These are phyloP conservation scores for Acanthochlamys bracteata DNA, from an alignment of 106 monocot genomes.

Conservation along the genomic window DNA sequence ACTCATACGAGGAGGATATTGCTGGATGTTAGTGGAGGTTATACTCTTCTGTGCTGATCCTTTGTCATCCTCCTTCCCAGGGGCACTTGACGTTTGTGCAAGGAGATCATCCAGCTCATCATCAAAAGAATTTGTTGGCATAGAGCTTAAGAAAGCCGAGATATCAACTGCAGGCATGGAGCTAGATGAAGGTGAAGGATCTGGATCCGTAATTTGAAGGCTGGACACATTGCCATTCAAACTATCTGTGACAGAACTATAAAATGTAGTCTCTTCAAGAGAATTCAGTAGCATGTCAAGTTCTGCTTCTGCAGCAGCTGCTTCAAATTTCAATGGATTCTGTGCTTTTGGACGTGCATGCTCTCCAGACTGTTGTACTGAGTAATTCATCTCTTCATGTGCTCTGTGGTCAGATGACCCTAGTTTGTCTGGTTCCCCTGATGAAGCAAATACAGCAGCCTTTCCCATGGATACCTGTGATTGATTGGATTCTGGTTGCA, in stretches of 20 bases:
- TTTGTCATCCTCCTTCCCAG: not conserved
- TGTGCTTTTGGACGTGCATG: slow-evolving; percentile 2
- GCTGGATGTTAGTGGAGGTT: not conserved
- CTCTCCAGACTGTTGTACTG: not conserved
- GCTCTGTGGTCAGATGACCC: not conserved
- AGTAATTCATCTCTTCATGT: too few species aligned
- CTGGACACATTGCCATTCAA: not conserved
- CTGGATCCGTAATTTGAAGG: not conserved
- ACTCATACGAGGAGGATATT: not conserved
- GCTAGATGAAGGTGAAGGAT: too few species aligned
- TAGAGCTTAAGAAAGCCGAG: too few species aligned
- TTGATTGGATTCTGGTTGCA: too few species aligned
- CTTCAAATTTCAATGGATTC: slow-evolving; percentile 8
- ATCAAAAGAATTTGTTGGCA: slow-evolving; percentile 13
- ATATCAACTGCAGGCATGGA: too few species aligned
- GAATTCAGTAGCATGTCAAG: slow-evolving; percentile 46
- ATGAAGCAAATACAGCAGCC: too few species aligned
- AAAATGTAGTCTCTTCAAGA: slow-evolving; percentile 6
- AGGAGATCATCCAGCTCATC: slow-evolving; percentile 44
- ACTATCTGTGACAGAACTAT: not conserved
- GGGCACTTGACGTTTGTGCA: slow-evolving; percentile 19
- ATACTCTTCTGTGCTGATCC: not conserved
- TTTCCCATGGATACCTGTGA: too few species aligned
- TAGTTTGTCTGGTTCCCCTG: not conserved
- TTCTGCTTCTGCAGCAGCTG: slow-evolving; percentile 25